Conservation (phyloP, 2,329 filamentous ascomycete genomes). For the Penicillium thymicola region DNA sequence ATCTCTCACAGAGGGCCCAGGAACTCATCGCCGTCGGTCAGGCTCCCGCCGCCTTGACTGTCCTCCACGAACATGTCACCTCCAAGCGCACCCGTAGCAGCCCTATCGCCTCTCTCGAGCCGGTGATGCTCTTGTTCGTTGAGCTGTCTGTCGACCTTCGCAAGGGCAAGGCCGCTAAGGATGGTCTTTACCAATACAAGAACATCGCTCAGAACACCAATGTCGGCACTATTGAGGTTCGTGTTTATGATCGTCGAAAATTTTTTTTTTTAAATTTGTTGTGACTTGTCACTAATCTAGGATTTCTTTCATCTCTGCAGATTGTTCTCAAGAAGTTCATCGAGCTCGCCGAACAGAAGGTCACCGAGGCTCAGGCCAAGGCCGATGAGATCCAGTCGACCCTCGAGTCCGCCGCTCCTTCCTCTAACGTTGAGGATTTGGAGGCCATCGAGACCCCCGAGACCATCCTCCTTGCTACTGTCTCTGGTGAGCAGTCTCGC, state of each 20-base stretch:
- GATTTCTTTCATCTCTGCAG: conserved; percentile 40
- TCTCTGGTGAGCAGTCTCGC: conserved; percentile 94
- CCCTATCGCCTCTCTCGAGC: conserved; percentile 92
- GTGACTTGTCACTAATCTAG: conserved; percentile 1
- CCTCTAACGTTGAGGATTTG: conserved; percentile 83
- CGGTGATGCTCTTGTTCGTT: conserved; percentile 96
- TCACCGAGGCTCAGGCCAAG: conserved; percentile 91
- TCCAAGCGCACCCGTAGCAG: conserved; percentile 97
- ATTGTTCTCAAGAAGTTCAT: conserved; percentile 97
- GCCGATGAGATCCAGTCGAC: conserved; percentile 90
- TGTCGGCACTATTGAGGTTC: conserved; percentile 81
- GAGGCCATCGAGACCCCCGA: conserved; percentile 97
- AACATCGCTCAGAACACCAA: conserved; percentile 99
- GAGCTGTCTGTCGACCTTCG: conserved; percentile 95
- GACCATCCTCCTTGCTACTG: conserved; percentile 94
- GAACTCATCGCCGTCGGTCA: conserved; percentile 98
- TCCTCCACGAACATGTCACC: conserved; percentile 98
- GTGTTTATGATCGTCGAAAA: conserved; percentile 44
- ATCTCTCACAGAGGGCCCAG: conserved; percentile 66
- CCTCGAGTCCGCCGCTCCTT: conserved; percentile 70
- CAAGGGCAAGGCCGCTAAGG: conserved; percentile 98
- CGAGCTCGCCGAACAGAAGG: conserved; percentile 92
- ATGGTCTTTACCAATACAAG: conserved; percentile 99
- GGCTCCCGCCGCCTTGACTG: conserved; percentile 82
- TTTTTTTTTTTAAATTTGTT: neutral